Percentiles rank a stretch among this genome's conserved stretches.
Evolutionary conservation across 176 grass and related monocot species (phyloP).

Genomic region (Lolium multiflorum): DNA sequence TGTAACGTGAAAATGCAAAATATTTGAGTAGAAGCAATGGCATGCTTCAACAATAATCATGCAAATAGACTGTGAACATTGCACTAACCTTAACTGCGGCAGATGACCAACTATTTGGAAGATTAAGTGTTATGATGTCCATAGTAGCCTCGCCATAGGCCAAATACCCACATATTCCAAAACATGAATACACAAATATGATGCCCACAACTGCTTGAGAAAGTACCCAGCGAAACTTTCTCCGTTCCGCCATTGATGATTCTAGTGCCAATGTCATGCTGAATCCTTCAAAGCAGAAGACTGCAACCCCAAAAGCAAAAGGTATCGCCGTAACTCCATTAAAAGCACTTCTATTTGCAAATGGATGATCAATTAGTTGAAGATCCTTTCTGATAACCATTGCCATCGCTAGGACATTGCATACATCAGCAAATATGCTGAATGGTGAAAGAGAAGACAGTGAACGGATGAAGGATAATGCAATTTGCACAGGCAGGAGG

Average conservation of each 20-base stretch:
- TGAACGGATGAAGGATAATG: conserved; percentile 80
- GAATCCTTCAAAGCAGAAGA: conserved; percentile 97
- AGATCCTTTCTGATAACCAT: conserved; percentile 88
- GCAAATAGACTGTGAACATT: conserved; percentile 32
- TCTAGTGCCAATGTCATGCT: conserved; percentile 90
- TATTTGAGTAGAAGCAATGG: conserved; percentile 4
- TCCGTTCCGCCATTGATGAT: conserved; percentile 82
- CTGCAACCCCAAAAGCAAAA: conserved; percentile 69
- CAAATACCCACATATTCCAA: conserved; percentile 85
- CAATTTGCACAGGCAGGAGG: conserved; percentile 76
- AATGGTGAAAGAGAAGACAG: conserved; percentile 78
- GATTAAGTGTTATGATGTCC: conserved; percentile 97
- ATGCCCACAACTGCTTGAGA: conserved; percentile 78
- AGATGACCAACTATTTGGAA: conserved; percentile 74
- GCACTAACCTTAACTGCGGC: conserved; percentile 78
- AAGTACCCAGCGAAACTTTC: conserved; percentile 77
- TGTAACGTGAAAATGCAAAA: neutral
- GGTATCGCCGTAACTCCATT: conserved; percentile 73
- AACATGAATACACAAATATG: conserved; percentile 66
- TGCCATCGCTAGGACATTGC: conserved; percentile 85
- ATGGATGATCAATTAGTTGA: conserved; percentile 61
- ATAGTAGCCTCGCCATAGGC: conserved; percentile 85
- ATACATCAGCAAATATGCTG: conserved; percentile 87
- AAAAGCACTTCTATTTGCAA: conserved; percentile 72
- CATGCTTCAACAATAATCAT: conserved; percentile 8